Percentiles rank a stretch among this genome's conserved stretches.
phyloP scores from a whole-genome alignment of 2,329 filamentous ascomycete species.

The Calcarisporium arbuscula region DNA sequence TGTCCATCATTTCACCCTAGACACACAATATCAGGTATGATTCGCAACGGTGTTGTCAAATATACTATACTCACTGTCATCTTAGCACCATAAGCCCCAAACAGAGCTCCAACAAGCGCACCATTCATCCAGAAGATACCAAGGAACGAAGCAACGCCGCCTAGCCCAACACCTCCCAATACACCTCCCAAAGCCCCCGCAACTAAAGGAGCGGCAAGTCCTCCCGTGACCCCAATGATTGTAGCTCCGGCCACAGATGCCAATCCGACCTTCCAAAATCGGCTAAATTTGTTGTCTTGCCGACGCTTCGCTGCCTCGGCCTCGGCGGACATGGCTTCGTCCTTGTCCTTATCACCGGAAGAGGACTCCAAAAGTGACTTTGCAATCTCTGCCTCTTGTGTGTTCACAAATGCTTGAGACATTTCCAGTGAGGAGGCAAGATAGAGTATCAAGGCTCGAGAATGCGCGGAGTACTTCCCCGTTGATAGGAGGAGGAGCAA shows the following conservation, averaged over 20 bases:
- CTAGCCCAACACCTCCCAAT: constrained; percentile 79
- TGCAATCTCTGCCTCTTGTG: constrained; percentile 70
- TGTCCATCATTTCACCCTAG: constrained; percentile 74
- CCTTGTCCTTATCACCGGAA: constrained; percentile 32
- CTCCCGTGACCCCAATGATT: constrained; percentile 85
- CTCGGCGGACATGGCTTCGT: constrained; percentile 60
- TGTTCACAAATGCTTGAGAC: constrained; percentile 53
- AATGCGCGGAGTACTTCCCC: constrained; percentile 69
- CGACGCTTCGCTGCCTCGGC: constrained; percentile 68
- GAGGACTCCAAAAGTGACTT: constrained; percentile 65
- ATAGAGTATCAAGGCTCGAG: constrained; percentile 61
- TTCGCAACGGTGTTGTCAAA: background rate
- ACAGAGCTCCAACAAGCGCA: constrained; percentile 78
- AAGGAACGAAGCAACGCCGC: constrained; percentile 78
- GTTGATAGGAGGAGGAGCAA: constrained; percentile 65
- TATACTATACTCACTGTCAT: constrained; percentile 42
- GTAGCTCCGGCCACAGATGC: constrained; percentile 84
- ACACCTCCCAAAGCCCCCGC: constrained; percentile 79
- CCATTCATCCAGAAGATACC: constrained; percentile 82
- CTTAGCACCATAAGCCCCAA: constrained; percentile 81
- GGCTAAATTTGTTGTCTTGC: constrained; percentile 61
- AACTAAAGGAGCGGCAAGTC: constrained; percentile 81
- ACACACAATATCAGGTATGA: background rate
- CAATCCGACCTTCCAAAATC: constrained; percentile 87
- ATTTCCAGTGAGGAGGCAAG: constrained; percentile 62